phyloP scores from a whole-genome alignment of 2,329 filamentous ascomycete genomes.

The Epichloe baconii region DNA sequence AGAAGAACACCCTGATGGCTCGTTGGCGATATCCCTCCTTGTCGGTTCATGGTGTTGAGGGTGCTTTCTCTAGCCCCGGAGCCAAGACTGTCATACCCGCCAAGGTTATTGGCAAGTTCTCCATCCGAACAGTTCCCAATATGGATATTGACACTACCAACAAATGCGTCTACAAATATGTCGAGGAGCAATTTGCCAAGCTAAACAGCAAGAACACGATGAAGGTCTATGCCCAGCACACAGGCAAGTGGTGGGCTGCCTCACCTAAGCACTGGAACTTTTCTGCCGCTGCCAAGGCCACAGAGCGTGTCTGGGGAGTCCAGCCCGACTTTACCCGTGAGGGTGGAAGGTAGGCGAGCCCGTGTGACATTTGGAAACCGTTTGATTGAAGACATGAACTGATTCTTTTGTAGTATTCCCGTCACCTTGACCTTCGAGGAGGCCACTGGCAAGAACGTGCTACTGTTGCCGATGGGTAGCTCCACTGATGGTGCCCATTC shows the following conservation, averaged over 20 bases:
- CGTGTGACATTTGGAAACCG: no score
- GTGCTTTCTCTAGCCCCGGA: constrained; percentile 82
- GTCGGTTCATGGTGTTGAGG: constrained; percentile 88
- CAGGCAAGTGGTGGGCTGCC: constrained; percentile 97
- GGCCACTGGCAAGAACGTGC: constrained; percentile 93
- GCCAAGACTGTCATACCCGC: constrained; percentile 98
- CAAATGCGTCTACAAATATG: constrained; percentile 67
- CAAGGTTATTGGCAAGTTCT: constrained; percentile 97
- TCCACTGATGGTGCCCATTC: constrained; percentile 94
- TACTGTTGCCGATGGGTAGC: constrained; percentile 92
- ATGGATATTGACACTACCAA: constrained; percentile 93
- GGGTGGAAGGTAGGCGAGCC: constrained; percentile 59
- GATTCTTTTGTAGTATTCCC: constrained; percentile 54
- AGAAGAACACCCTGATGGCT: constrained; percentile 87
- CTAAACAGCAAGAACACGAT: constrained; percentile 85
- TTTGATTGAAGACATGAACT: neutral
- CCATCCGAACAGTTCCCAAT: constrained; percentile 90
- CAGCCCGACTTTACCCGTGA: constrained; percentile 92
- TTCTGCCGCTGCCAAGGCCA: constrained; percentile 84
- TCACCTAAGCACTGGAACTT: constrained; percentile 99
- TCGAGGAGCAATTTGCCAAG: constrained; percentile 75
- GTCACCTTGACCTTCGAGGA: constrained; percentile 96
- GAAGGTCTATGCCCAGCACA: constrained; percentile 71
- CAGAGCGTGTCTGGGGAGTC: constrained; percentile 86
- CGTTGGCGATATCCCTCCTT: constrained; percentile 92